Conservation (phyloP, 2,329 filamentous ascomycete genomes). For the Hansfordia pulvinata region DNA sequence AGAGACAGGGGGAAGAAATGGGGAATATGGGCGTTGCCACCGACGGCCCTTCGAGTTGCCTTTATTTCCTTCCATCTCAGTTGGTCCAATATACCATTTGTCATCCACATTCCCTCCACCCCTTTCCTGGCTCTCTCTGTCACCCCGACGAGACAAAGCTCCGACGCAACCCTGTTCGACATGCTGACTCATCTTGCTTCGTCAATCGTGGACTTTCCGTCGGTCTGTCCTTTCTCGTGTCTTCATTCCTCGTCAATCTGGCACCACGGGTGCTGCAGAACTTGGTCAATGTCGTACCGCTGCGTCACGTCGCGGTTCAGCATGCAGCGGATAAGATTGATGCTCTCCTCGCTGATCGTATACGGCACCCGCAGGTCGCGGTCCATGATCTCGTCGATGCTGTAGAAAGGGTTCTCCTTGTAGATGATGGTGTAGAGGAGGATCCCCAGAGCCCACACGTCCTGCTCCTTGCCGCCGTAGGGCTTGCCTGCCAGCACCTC, state of each 20-base stretch:
- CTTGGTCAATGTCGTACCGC: slow-evolving; percentile 74
- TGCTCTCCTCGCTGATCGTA: slow-evolving; percentile 78
- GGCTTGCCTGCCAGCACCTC: slow-evolving; percentile 87
- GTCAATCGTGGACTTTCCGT: no score
- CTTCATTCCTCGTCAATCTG: slow-evolving; percentile 13
- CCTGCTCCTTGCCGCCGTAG: slow-evolving; percentile 92
- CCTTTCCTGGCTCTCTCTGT: no score
- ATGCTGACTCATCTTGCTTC: no score
- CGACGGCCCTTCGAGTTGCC: no score
- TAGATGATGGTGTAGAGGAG: slow-evolving; percentile 97
- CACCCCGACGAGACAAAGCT: no score
- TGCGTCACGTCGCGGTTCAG: slow-evolving; percentile 77
- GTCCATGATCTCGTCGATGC: slow-evolving; percentile 98
- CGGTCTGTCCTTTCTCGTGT: background rate
- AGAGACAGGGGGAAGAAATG: no score
- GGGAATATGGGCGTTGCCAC: no score
- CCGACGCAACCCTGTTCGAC: no score
- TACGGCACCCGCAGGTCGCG: slow-evolving; percentile 87
- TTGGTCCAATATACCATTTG: no score
- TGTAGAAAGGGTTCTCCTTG: slow-evolving; percentile 99
- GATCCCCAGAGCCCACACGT: slow-evolving; percentile 95
- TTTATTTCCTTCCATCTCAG: no score
- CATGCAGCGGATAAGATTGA: slow-evolving; percentile 85
- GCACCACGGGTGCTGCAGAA: slow-evolving; percentile 83
- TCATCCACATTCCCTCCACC: no score